These are phyloP conservation scores for Alloteropsis semialata DNA, from an alignment of 176 grass and related monocot species.

Conservation along the genomic window DNA sequence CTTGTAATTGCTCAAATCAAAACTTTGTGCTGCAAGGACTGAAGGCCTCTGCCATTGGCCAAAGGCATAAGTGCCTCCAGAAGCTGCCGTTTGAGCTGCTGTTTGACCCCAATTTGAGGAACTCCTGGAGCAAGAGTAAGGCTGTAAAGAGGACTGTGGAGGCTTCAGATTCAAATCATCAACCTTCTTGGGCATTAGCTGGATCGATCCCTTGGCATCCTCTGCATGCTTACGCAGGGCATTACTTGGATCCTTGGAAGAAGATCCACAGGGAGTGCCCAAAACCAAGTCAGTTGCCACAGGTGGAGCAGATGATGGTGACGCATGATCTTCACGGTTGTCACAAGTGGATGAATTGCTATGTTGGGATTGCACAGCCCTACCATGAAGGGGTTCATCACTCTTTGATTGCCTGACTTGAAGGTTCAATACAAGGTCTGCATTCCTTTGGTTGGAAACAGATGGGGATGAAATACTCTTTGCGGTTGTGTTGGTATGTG, in stretches of 20 bases:
- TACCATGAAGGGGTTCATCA: slow-evolving; percentile 51
- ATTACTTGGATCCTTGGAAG: slow-evolving; percentile 36
- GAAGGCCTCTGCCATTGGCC: slow-evolving; percentile 46
- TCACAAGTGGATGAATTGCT: slow-evolving; percentile 12
- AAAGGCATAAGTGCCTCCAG: slow-evolving; percentile 46
- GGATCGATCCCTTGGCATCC: slow-evolving; percentile 22
- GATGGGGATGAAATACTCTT: slow-evolving; percentile 57
- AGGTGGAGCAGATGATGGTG: slow-evolving; percentile 49
- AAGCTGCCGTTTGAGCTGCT: slow-evolving; percentile 33
- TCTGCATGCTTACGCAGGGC: slow-evolving; percentile 18
- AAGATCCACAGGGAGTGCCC: slow-evolving; percentile 53
- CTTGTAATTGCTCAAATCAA: slow-evolving; percentile 75
- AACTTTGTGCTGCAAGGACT: slow-evolving; percentile 26
- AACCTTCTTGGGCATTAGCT: slow-evolving; percentile 36
- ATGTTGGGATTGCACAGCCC: slow-evolving; percentile 14
- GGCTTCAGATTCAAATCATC: slow-evolving; percentile 40
- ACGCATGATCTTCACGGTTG: slow-evolving; percentile 31
- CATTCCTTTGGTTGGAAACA: slow-evolving; percentile 45
- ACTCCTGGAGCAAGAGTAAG: slow-evolving; percentile 31
- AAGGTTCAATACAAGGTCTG: slow-evolving; percentile 61
- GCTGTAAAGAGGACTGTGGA: slow-evolving; percentile 23
- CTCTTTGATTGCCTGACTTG: slow-evolving; percentile 54
- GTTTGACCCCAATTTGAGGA: slow-evolving; percentile 27
- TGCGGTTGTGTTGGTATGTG: slow-evolving; percentile 14
- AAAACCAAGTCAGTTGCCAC: slow-evolving; percentile 87